Conservation (phyloP, 345 rosid species). For the Murraya paniculata region DNA sequence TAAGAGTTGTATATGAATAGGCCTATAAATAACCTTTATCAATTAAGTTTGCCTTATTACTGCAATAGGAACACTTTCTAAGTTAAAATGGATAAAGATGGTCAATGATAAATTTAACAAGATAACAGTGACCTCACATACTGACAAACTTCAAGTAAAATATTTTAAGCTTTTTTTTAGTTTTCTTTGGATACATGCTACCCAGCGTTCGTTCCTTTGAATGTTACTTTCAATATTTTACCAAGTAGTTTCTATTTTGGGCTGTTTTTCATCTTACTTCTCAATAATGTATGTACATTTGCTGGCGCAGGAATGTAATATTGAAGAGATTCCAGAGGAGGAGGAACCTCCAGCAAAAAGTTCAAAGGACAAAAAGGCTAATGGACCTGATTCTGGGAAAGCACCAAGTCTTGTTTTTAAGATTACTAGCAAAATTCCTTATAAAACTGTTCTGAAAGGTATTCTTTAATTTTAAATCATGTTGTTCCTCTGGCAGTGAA, state of each 20-base stretch:
- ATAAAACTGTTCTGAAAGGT: conserved; percentile 90
- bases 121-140: not conserved
- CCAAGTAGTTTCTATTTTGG: not conserved
- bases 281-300: not conserved
- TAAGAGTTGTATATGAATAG: too few relatives aligned
- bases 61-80: too few relatives aligned
- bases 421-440: conserved; percentile 83
- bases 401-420: conserved; percentile 71
- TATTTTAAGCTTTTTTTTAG: too few relatives aligned
- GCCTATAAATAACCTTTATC: too few relatives aligned
- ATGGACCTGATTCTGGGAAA: conserved; percentile 73
- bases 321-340: conserved; percentile 81
- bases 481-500: not conserved
- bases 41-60: too few relatives aligned
- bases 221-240: not conserved
- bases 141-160: too few relatives aligned
- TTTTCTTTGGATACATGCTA: not conserved
- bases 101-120: not conserved
- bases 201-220: not conserved
- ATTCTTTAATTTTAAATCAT: not conserved
- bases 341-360: conserved; percentile 71
- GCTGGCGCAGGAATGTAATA: conserved; percentile 66
- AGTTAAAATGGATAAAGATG: not conserved
- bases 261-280: not conserved
- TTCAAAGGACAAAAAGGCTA: conserved; percentile 78